These are phyloP conservation scores for Paraphaeosphaeria sporulosa DNA, from an alignment of 2,329 filamentous ascomycete species.

Conservation along the genomic window DNA sequence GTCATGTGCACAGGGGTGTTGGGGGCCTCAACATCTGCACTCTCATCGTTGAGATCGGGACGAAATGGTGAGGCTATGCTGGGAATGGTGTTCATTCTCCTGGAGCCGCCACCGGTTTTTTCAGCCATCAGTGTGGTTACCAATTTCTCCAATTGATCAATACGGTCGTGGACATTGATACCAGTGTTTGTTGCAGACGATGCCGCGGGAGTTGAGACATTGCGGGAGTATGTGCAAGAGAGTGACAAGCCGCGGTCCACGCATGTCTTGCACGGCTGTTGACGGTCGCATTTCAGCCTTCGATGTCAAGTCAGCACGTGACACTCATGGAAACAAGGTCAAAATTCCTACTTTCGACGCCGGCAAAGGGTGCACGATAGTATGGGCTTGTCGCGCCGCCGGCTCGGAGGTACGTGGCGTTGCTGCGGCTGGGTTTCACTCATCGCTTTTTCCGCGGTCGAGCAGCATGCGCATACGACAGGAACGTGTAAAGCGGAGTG, in stretches of 20 bases:
- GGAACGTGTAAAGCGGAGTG: neutral
- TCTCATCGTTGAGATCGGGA: constrained; percentile 20
- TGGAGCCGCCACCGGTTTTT: constrained; percentile 21
- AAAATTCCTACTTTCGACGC: constrained; percentile 22
- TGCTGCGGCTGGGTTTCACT: constrained; percentile 26
- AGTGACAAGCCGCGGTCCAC: constrained; percentile 46
- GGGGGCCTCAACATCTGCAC: constrained; percentile 25
- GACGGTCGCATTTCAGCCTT: constrained; percentile 47
- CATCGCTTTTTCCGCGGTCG: constrained; percentile 21
- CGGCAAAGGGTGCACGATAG: constrained; percentile 38
- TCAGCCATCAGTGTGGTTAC: constrained; percentile 45
- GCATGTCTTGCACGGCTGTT: constrained; percentile 47
- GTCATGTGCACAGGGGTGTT: constrained; percentile 42
- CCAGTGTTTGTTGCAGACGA: constrained; percentile 31
- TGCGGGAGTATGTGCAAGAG: constrained; percentile 42
- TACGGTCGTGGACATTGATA: constrained; percentile 45
- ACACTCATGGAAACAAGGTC: neutral
- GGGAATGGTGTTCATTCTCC: neutral
- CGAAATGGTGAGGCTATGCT: constrained; percentile 6
- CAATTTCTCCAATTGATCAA: constrained; percentile 46
- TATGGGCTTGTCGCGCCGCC: constrained; percentile 42
- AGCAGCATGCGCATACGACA: neutral
- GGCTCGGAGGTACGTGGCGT: constrained; percentile 36
- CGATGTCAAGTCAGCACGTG: constrained; percentile 22
- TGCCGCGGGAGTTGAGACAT: constrained; percentile 23